phyloP scores from a whole-genome alignment of 495 filamentous ascomycete genomes.

The Aspergillus nidulans region DNA sequence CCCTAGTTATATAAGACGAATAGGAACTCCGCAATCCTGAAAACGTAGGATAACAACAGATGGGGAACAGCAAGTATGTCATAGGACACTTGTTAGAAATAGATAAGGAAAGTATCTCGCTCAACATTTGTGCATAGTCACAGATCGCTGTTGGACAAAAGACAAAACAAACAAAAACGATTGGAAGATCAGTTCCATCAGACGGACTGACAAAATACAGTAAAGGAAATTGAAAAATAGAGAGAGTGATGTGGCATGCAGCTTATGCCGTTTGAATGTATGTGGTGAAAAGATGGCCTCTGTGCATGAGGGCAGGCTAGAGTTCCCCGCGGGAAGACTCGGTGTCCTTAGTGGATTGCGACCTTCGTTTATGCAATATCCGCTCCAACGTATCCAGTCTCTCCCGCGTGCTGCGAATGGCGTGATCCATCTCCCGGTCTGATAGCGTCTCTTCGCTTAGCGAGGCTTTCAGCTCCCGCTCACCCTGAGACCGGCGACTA shows the following conservation, averaged over 20 bases:
- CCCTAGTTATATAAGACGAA: background rate
- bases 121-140: background rate
- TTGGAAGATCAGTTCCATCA: background rate
- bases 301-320: background rate
- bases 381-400: conserved; percentile 68
- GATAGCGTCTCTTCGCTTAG: conserved; percentile 69
- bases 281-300: background rate
- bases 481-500: conserved; percentile 22
- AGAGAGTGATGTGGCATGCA: background rate
- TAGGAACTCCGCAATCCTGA: background rate
- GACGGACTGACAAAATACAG: background rate
- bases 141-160: conserved; percentile 1
- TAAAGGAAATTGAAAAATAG: background rate
- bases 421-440: conserved; percentile 76
- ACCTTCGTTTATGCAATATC: conserved; percentile 58
- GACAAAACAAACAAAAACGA: background rate
- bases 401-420: conserved; percentile 81
- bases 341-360: background rate
- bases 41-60: background rate
- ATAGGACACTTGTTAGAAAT: background rate
- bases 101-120: conserved; percentile 1
- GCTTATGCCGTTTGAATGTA: background rate
- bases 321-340: conserved; percentile 13
- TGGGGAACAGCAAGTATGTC: no score
- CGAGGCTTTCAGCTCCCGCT: conserved; percentile 38